Evolutionary conservation across 1,284 basidiomycete species (phyloP), one percentile per base, ranked within the genome.

Genomic region (Pseudozyma sp.): DNA sequence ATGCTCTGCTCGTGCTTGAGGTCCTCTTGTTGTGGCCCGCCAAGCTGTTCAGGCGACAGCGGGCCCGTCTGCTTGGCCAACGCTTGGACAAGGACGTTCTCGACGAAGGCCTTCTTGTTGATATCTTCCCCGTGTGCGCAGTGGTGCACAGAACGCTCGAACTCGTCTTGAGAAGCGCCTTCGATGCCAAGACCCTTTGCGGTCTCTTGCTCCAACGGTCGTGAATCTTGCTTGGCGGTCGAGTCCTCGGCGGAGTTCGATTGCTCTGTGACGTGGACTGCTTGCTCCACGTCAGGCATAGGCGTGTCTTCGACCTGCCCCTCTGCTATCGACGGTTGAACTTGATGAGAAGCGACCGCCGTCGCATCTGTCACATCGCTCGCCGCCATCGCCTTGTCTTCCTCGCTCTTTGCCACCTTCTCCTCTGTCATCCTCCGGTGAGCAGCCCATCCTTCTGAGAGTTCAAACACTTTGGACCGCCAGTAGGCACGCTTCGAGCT

Each of bases 401-500:
- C 24, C 24, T 69, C 61, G 30, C 16, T 45, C 48, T 47, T 40
- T 35, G 56, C 49, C 30, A 39, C 50, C 39, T 60, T 57, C 55
- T 19, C 52, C 24, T 40, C 37, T 17, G 35, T 35, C 30, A 31
- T 17, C 30, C 50, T 35, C 56, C 52, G 34, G 35, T 42, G 47
- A 30, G 47, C 47, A 13, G 52, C 37, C 73, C 73, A 75, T 10
- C 50, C 60, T 10, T 59, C 63, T 24, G 47, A 53, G 3, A 73
- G 61, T 29, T 64, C 58, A 10, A 47, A 34, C 14, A 73, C 46
- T 17, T 39, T 47, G 2, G 14, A 29, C 5, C 67, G 65, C 69
- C 72, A 75, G 34, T 46, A 57, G 7, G 52, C 33, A 3, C 76
- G 66, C 57, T 71, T 72, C 13, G 43, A 47, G 34, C 65, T 55